Conservation (phyloP, 495 filamentous ascomycete genomes). For the Gamarada debralockiae region DNA sequence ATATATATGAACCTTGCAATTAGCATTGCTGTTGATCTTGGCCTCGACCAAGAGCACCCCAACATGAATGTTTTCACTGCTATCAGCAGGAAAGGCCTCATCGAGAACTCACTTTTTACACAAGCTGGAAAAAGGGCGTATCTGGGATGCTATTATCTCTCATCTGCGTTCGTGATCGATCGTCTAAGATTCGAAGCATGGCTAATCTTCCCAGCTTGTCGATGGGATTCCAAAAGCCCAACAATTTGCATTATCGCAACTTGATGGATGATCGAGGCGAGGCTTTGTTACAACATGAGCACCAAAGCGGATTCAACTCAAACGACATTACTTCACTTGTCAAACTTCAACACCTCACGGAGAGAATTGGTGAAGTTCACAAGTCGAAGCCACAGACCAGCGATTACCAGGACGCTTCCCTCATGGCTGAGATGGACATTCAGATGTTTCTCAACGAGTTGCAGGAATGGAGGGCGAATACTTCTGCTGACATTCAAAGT, state of each 20-base stretch:
- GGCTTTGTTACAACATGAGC: conserved; percentile 12
- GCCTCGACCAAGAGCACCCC: conserved; percentile 23
- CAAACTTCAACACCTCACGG: conserved; percentile 25
- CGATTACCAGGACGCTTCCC: background rate
- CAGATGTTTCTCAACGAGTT: conserved; percentile 20
- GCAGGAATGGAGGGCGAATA: conserved; percentile 14
- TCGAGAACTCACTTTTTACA: conserved; percentile 18
- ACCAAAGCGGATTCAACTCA: background rate
- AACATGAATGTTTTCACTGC: conserved; percentile 15
- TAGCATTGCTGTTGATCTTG: conserved; percentile 18
- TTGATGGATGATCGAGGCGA: conserved; percentile 29
- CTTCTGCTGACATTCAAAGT: conserved; percentile 15
- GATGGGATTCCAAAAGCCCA: conserved; percentile 28
- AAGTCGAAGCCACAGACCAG: background rate
- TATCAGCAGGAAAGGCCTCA: conserved; percentile 13
- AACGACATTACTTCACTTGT: conserved; percentile 26
- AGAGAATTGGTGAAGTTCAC: conserved; percentile 20
- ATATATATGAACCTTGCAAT: conserved; percentile 27
- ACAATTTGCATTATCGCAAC: conserved; percentile 28
- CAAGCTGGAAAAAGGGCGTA: conserved; percentile 30
- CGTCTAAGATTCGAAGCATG: background rate
- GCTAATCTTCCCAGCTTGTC: conserved; percentile 23
- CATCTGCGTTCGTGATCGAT: conserved; percentile 24
- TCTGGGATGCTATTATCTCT: conserved; percentile 35
- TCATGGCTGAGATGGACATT: conserved; percentile 11